Base-by-base conservation (phyloP, 2,329 filamentous ascomycete species). In the Eutypella sp. region DNA sequence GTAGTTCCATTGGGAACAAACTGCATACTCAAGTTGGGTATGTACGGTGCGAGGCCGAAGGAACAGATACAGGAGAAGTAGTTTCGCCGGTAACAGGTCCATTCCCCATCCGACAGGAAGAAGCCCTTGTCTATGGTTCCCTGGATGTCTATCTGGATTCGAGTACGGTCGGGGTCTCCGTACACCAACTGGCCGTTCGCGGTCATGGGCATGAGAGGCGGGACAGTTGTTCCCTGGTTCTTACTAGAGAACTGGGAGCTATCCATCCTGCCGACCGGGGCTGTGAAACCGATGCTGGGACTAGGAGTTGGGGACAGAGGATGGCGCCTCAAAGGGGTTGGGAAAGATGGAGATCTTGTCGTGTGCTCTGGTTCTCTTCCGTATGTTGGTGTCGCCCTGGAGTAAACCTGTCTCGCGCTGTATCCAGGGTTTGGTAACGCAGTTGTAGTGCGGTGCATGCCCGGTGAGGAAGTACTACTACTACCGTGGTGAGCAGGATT, bases 31-130 rank as follows among this genome's bases (percentile, higher is more conserved):
- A 68, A 60, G n/a, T 63, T 68, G 2, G 69, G 66, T 43, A 68
- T 70, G 47, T 72, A 68, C 2, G 86, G 87, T 34, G 75, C 73
- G 20, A 96, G 70, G 11, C 77, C 78, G 66, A 85, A 96, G 3
- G 85, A 88, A 64, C 88, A 92, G 42, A 84, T 81, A 44, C 93
- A 89, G 0, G 87, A 85, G 63, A 96, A 93, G 67, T 96, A 96
- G 64, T 96, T 96, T 37, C 91, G 79, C 27, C 90, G 78, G 63
- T 96, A 96, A 68, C 90, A 95, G 0, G 90, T 96, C 89, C 89
- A 96, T 57, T 91, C 88, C 16, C 79, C 76, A 45, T 95, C 90
- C 3, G 78, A 78, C 29, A 83, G 72, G 62, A 96, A 95, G 68
- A 95, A 95, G 0, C 90, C 90, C 58, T 95, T 95, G 64, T 95